Evolutionary conservation across 768 basidiomycete genomes (phyloP).

Genomic region (Holtermannia corniformis): DNA sequence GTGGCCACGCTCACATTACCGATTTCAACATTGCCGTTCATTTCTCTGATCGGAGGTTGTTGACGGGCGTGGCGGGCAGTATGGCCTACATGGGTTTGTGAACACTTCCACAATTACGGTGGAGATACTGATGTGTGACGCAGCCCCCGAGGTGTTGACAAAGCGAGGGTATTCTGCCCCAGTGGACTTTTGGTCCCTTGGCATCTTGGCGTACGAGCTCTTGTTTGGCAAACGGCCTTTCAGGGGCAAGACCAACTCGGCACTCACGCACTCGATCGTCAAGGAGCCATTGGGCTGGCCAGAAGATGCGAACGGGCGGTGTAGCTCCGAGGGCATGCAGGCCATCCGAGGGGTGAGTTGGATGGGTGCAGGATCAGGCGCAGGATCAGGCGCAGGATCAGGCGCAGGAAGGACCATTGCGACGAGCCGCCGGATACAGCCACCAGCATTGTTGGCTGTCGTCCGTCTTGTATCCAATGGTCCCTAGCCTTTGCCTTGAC

Average conservation of each 20-base stretch:
- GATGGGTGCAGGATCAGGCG: neutral
- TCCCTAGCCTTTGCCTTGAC: neutral
- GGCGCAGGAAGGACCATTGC: neutral
- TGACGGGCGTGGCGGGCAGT: conserved; percentile 90
- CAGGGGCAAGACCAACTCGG: conserved; percentile 84
- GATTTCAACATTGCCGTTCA: conserved; percentile 99
- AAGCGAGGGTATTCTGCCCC: conserved; percentile 91
- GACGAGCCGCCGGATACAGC: neutral
- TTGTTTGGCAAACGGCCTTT: conserved; percentile 87
- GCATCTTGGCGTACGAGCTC: conserved; percentile 80
- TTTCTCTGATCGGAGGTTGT: conserved; percentile 75
- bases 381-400: neutral
- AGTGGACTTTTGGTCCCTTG: conserved; percentile 96
- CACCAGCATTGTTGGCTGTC: neutral
- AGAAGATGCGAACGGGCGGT: conserved; percentile 73
- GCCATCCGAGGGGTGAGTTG: conserved; percentile 66
- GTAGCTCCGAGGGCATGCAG: conserved; percentile 64
- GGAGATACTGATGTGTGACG: conserved; percentile 2
- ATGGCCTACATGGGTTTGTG: conserved; percentile 95
- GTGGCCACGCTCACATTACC: conserved; percentile 90
- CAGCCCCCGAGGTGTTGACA: conserved; percentile 78
- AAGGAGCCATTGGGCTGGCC: conserved; percentile 82
- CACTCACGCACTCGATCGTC: conserved; percentile 83
- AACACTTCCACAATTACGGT: neutral
- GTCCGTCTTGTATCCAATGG: conserved; percentile 2